Conservation (phyloP, 2,329 filamentous ascomycete genomes). For the Myriosclerotinia curreyana region DNA sequence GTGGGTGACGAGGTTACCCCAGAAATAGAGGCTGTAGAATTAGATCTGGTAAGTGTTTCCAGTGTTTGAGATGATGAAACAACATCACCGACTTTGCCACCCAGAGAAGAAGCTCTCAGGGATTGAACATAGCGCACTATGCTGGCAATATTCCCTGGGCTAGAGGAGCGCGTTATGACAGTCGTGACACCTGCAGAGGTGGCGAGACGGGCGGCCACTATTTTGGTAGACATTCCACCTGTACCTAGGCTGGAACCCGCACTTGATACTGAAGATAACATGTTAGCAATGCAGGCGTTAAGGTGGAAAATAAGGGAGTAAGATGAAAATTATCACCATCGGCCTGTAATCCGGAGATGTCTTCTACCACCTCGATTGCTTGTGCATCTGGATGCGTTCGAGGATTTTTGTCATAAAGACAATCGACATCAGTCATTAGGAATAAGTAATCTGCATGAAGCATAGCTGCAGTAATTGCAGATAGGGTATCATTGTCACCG, state of each 20-base stretch:
- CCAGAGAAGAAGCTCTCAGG: conserved; percentile 43
- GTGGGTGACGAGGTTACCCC: conserved; percentile 22
- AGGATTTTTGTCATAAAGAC: conserved; percentile 94
- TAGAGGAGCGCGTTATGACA: conserved; percentile 90
- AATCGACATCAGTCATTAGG: conserved; percentile 98
- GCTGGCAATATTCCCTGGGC: conserved; percentile 82
- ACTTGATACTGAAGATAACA: conserved; percentile 62
- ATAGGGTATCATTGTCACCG: conserved; percentile 96
- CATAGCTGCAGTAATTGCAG: conserved; percentile 95
- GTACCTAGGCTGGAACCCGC: conserved; percentile 87
- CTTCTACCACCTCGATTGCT: conserved; percentile 87
- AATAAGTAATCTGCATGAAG: conserved; percentile 95
- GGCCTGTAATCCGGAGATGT: conserved; percentile 77
- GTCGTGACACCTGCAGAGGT: conserved; percentile 95
- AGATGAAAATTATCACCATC: conserved; percentile 55
- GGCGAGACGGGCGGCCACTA: conserved; percentile 85
- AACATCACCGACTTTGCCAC: conserved; percentile 23
- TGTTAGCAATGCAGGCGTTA: not conserved
- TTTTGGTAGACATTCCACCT: conserved; percentile 97
- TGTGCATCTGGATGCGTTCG: conserved; percentile 79
- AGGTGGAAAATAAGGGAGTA: not conserved
- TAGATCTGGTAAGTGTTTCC: conserved; percentile 22
- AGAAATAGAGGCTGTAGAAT: conserved; percentile 25
- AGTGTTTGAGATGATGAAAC: conserved; percentile 29
- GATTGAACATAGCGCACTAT: conserved; percentile 81